Conservation (phyloP, 768 basidiomycete genomes). For the Amanita pseudoporphyria region DNA sequence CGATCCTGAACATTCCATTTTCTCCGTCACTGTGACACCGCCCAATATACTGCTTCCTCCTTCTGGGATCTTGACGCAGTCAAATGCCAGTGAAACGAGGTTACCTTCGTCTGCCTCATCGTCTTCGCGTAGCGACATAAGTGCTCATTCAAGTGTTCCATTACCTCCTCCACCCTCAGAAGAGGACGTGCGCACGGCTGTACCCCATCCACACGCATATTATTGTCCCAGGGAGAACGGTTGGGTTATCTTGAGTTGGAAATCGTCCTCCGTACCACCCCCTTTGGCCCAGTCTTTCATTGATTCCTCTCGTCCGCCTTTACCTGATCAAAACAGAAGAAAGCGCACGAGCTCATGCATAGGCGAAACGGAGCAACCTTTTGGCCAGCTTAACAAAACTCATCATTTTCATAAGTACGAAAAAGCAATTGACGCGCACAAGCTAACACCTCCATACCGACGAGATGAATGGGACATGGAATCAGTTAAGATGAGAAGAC, state of each 20-base stretch:
- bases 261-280: conserved; percentile 49
- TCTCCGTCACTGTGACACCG: conserved; percentile 39
- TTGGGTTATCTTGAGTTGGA: conserved; percentile 72
- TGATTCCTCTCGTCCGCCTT: conserved; percentile 26
- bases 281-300: conserved; percentile 50
- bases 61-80: conserved; percentile 16
- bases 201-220: conserved; percentile 77
- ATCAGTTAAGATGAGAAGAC: conserved; percentile 41
- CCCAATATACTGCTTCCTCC: conserved; percentile 15
- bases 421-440: conserved; percentile 58
- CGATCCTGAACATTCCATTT: conserved; percentile 63
- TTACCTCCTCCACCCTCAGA: conserved; percentile 35
- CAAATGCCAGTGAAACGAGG: conserved; percentile 9
- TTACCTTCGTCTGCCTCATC: conserved; percentile 9
- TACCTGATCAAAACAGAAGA: conserved; percentile 50
- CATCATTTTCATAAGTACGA: conserved; percentile 79
- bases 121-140: conserved; percentile 5
- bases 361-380: conserved; percentile 36
- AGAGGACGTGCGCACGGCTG: conserved; percentile 55
- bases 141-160: conserved; percentile 10
- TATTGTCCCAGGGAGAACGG: conserved; percentile 78
- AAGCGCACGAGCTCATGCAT: conserved; percentile 41
- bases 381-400: conserved; percentile 44
- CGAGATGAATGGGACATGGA: conserved; percentile 54
- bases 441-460: conserved; percentile 51